Conservation (phyloP, 2,329 filamentous ascomycete genomes). For the Colletotrichum filicis region DNA sequence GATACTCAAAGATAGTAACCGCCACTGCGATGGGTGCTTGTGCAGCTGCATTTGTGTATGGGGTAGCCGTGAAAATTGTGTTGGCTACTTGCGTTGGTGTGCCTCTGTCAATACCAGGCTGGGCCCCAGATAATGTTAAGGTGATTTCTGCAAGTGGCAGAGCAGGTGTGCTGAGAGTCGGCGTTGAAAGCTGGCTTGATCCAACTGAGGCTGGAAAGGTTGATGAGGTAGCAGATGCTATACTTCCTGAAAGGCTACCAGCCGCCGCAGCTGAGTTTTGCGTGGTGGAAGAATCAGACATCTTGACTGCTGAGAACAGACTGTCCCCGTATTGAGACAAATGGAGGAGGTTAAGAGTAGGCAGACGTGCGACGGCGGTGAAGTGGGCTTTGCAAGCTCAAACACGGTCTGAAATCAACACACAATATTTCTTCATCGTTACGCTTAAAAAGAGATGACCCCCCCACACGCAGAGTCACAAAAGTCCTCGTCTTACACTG, state of each 20-base stretch:
- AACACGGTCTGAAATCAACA: neutral
- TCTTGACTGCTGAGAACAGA: neutral
- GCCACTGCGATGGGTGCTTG: neutral
- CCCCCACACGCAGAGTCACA: neutral
- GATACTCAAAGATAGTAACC: neutral
- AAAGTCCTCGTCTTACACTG: neutral
- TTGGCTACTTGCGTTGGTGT: neutral
- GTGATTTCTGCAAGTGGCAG: neutral
- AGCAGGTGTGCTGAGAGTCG: neutral
- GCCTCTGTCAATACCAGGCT: neutral
- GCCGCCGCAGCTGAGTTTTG: no score
- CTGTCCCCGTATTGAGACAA: neutral
- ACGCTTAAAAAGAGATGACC: neutral
- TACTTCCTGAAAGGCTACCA: no score
- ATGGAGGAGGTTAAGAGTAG: neutral
- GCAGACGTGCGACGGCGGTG: neutral
- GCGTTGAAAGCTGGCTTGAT: no score
- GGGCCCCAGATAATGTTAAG: neutral
- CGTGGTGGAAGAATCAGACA: neutral
- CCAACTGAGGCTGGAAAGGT: no score
- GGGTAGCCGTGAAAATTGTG: neutral
- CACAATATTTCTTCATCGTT: neutral
- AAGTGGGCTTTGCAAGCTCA: neutral
- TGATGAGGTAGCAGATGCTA: no score
- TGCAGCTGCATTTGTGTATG: neutral